Conservation (phyloP, 768 basidiomycete species). For the Xerocomus spinulosus region DNA sequence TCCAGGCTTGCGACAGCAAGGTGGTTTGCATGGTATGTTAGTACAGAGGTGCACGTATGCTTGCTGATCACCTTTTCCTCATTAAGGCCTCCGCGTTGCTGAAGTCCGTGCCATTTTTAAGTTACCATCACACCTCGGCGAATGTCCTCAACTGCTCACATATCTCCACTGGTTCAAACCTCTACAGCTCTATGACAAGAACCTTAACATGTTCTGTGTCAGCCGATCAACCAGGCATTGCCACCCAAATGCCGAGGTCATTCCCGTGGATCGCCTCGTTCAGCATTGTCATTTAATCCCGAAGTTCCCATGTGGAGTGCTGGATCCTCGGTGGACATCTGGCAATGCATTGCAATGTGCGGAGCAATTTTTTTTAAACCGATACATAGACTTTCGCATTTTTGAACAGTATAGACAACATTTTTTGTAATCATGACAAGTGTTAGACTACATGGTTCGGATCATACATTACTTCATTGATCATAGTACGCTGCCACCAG, state of each 20-base stretch:
- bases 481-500: too few species aligned
- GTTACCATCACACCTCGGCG: slow-evolving; percentile 12
- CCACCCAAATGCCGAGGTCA: background rate
- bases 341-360: background rate
- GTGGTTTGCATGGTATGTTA: background rate
- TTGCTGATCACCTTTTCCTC: background rate
- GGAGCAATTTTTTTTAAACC: background rate
- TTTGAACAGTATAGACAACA: background rate
- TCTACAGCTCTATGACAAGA: background rate
- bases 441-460: too few species aligned
- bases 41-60: too few species aligned
- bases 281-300: background rate
- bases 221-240: background rate
- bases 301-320: background rate
- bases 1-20: background rate
- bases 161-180: slow-evolving; percentile 9
- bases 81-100: slow-evolving; percentile 21
- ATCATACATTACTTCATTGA: too few species aligned
- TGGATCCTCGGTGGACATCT: background rate
- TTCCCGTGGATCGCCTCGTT: background rate
- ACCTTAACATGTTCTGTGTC: background rate
- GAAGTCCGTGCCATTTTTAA: slow-evolving; percentile 28
- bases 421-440: too few species aligned
- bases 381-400: background rate
- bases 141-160: slow-evolving; percentile 15